Conservation (phyloP, 192 early-diverging fungal genomes). For the Backusella australiensis region DNA sequence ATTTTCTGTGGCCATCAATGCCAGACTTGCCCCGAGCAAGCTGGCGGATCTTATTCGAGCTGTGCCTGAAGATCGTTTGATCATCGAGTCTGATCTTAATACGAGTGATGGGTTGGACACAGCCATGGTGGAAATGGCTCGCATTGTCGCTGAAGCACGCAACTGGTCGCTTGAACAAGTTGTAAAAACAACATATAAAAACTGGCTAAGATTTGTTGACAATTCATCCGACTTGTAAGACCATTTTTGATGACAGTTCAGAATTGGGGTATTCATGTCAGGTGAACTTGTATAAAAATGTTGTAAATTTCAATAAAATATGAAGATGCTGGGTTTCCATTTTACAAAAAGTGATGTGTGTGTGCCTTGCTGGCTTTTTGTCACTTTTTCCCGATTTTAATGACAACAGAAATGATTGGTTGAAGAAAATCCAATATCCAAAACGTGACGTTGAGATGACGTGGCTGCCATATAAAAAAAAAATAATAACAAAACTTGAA, state of each 20-base stretch:
- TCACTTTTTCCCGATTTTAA: no score
- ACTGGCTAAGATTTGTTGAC: neutral
- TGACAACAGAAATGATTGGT: neutral
- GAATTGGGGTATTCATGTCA: no score
- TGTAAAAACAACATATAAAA: neutral
- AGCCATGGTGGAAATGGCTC: slow-evolving; percentile 50
- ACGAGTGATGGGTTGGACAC: slow-evolving; percentile 50
- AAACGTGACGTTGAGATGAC: neutral
- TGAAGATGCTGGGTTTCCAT: neutral
- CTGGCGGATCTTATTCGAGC: slow-evolving; percentile 60
- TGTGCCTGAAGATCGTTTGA: slow-evolving; percentile 73
- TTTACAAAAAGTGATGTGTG: neutral
- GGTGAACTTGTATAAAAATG: no score
- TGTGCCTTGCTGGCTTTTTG: no score
- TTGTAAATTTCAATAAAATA: neutral
- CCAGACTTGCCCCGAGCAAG: slow-evolving; percentile 51
- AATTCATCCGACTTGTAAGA: neutral
- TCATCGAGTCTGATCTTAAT: slow-evolving; percentile 85
- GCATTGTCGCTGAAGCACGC: slow-evolving; percentile 56
- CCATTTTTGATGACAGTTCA: neutral
- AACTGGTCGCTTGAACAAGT: slow-evolving; percentile 48
- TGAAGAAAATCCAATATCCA: neutral
- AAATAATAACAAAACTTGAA: neutral
- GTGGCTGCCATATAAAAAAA: neutral
- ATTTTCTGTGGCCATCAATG: slow-evolving; percentile 79